These are phyloP conservation scores for Cryptococcus jaspeensis DNA, from an alignment of 1,284 basidiomycete genomes.

Conservation along the genomic window DNA sequence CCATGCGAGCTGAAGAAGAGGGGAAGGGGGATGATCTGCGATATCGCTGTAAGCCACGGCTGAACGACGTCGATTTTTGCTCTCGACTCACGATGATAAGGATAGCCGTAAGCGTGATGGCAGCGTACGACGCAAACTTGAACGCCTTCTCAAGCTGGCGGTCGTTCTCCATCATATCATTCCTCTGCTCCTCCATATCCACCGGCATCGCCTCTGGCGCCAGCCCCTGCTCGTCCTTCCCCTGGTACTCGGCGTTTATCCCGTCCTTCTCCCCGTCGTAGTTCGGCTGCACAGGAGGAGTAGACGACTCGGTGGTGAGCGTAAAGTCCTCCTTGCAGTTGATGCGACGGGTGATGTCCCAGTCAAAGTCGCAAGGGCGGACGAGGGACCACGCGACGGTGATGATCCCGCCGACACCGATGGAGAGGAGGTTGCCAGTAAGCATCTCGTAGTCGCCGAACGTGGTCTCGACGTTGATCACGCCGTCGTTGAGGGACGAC, in stretches of 20 bases:
- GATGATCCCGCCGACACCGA: constrained; percentile 76
- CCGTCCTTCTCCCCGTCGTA: constrained; percentile 22
- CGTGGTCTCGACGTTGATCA: constrained; percentile 65
- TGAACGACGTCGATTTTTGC: neutral
- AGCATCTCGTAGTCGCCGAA: constrained; percentile 66
- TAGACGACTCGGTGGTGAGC: constrained; percentile 13
- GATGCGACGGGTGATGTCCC: constrained; percentile 71
- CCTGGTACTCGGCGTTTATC: neutral
- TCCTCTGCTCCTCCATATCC: constrained; percentile 54
- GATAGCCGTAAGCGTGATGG: constrained; percentile 57
- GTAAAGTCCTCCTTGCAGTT: constrained; percentile 53
- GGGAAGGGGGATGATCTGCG: constrained; percentile 74
- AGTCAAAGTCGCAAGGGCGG: constrained; percentile 77
- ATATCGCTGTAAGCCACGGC: constrained; percentile 12
- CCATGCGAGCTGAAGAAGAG: constrained; percentile 72
- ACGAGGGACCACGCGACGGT: constrained; percentile 64
- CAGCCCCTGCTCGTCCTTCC: neutral
- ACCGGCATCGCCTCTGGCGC: neutral
- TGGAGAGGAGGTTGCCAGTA: constrained; percentile 81
- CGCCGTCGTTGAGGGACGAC: constrained; percentile 63
- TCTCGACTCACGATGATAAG: constrained; percentile 56
- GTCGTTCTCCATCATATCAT: constrained; percentile 55
- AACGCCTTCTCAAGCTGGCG: constrained; percentile 67
- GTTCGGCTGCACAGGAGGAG: neutral
- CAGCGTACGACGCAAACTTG: constrained; percentile 70